Evolutionary conservation across 805 yeast genomes (phyloP).

Genomic region (Spathaspora girioi): DNA sequence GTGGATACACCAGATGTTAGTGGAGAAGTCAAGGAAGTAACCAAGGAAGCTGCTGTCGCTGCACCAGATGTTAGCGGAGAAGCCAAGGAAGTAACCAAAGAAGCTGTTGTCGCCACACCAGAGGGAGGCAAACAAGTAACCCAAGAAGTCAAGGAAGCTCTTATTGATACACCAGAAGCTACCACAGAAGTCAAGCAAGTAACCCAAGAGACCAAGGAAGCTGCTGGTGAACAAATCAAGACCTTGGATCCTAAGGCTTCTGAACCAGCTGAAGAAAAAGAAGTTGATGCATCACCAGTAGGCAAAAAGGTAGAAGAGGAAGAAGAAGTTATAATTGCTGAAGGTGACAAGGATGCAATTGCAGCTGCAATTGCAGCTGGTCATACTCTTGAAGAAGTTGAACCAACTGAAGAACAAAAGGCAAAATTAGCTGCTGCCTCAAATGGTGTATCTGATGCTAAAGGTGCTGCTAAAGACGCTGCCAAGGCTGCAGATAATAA

Average conservation of each 20-base stretch:
- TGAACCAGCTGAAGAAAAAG: slow-evolving; percentile 12
- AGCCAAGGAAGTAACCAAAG: slow-evolving; percentile 8
- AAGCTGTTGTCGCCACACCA: slow-evolving; percentile 4
- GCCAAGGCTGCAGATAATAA: neutral
- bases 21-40: slow-evolving; percentile 6
- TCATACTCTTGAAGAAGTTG: slow-evolving; percentile 38
- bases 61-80: slow-evolving; percentile 7
- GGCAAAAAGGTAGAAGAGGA: slow-evolving; percentile 12
- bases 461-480: neutral
- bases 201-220: slow-evolving; percentile 1
- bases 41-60: slow-evolving; percentile 9
- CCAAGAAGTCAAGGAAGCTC: slow-evolving; percentile 1
- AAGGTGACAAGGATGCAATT: slow-evolving; percentile 28
- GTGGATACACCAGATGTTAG: neutral
- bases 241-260: slow-evolving; percentile 5
- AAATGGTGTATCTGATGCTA: neutral
- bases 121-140: slow-evolving; percentile 9
- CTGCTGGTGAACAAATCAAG: slow-evolving; percentile 1
- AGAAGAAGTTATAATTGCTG: slow-evolving; percentile 40
- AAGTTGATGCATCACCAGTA: slow-evolving; percentile 20
- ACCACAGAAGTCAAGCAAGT: slow-evolving; percentile 9
- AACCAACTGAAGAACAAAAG: slow-evolving; percentile 39
- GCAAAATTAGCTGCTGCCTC: slow-evolving; percentile 18
- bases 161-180: slow-evolving; percentile 6
- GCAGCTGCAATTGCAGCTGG: slow-evolving; percentile 34